Evolutionary conservation across 257 asterid genomes (phyloP).

Genomic region (Nyctanthes arbortristis): DNA sequence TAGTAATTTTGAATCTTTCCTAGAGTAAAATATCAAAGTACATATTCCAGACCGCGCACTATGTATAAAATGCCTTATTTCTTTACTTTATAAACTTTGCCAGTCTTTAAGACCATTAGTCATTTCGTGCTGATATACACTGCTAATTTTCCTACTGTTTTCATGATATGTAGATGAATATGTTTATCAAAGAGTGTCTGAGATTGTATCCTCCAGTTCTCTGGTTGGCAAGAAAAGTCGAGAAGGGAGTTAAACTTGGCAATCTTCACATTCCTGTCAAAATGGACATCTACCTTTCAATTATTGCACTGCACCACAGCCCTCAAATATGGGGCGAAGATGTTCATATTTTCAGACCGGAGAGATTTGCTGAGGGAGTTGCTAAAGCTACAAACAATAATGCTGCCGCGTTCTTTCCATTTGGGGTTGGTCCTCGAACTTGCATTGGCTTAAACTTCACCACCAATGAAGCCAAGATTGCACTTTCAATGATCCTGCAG

Average conservation of each 20-base stretch:
- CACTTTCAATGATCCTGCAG: too few species aligned
- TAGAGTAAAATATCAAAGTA: too few species aligned
- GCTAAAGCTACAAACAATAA: conserved; percentile 58
- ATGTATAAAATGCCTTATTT: too few species aligned
- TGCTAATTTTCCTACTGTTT: neutral
- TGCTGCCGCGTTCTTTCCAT: conserved; percentile 49
- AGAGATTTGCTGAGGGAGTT: too few species aligned
- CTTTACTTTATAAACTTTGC: too few species aligned
- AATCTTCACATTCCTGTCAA: conserved; percentile 33
- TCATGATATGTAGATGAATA: conserved; percentile 43
- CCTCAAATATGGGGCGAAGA: conserved; percentile 56
- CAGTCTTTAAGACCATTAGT: too few species aligned
- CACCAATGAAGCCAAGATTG: too few species aligned
- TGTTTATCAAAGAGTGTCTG: conserved; percentile 61
- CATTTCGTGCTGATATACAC: too few species aligned
- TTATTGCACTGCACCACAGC: conserved; percentile 44
- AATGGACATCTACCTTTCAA: conserved; percentile 37
- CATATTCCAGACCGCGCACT: too few species aligned
- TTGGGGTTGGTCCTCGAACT: conserved; percentile 60
- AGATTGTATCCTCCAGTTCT: conserved; percentile 60
- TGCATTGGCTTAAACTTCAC: conserved; percentile 62
- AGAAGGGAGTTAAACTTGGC: conserved; percentile 42
- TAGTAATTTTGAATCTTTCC: too few species aligned
- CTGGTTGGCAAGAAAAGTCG: too few species aligned
- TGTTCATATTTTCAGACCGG: too few species aligned